Evolutionary conservation across 2,329 filamentous ascomycete genomes (phyloP), one percentile per base, ranked within the genome.

Genomic region (Aspergillus fijiensis): DNA sequence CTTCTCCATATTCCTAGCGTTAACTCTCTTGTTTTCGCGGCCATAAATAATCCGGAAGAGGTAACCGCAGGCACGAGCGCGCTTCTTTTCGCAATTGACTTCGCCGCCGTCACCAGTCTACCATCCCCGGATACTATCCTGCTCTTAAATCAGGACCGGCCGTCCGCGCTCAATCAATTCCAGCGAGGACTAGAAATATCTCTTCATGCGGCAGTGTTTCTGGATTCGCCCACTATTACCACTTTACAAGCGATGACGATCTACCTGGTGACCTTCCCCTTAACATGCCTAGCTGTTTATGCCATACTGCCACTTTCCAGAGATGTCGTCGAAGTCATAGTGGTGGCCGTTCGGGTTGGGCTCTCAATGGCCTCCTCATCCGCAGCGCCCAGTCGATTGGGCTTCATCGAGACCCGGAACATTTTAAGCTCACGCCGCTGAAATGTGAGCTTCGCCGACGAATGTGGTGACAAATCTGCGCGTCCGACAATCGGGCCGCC

Each of bases 1-100:
- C 27, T 27, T 9, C 27, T 27, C 27, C 27, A 27, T 27, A 27
- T 27, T 27, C 27, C 27, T 27, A 27, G 27, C 27, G 27, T 27
- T 2, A 27, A 7, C 5, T 27, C 25, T 27, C 7, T 7, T 27
- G 9, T 27, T 27, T 27, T 27, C 27, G 27, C 27, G 27, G 27
- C 27, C 27, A 27, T 27, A 7, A 27, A 27, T 9, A 9, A 9
- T 6, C 27, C 25, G 25, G 7, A 27, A 6, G 5, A 7, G 7
- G 25, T 27, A 27, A 5, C 25, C 25, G 25, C 25, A 27, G 25
- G 25, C 25, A 27, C 25, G 25, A 27, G 25, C 25, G 77, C 81
- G 4, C 70, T 87, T 9, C 69, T 87, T 2, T 87, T 87, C 65
- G 76, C 83, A 3, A 81, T 88, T 39, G 87, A 87, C 70, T 86